A percentile compares a stretch with the other conserved stretches of the same genome.
Conservation (phyloP, 73 alveolate genomes). For the Durusdinium trenchii region DNA sequence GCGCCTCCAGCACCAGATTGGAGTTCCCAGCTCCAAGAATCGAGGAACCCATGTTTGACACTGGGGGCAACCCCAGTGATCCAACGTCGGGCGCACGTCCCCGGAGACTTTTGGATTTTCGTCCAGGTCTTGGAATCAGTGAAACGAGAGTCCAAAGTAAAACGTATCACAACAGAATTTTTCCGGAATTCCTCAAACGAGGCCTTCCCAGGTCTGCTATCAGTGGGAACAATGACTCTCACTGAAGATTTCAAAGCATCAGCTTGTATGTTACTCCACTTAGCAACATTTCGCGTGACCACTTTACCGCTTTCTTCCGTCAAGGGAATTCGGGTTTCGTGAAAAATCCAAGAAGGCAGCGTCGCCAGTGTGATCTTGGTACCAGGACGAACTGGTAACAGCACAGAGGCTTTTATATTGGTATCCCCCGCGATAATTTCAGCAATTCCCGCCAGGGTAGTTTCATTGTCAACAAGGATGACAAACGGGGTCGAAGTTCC, state of each 20-base stretch:
- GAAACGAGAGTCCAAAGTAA: background rate
- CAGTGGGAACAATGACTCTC: background rate
- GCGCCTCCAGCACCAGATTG: background rate
- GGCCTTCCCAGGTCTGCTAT: background rate
- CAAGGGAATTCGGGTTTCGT: background rate
- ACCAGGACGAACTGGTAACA: background rate
- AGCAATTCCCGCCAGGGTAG: background rate
- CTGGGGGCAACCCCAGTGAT: background rate
- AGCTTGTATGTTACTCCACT: background rate
- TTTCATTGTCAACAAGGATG: background rate
- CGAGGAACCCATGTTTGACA: background rate
- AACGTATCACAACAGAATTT: background rate
- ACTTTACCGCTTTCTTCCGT: background rate
- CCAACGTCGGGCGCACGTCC: background rate
- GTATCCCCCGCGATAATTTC: background rate
- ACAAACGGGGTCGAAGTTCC: background rate
- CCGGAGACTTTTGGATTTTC: background rate
- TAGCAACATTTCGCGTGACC: background rate
- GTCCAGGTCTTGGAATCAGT: background rate
- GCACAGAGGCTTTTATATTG: background rate
- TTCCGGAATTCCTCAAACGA: background rate
- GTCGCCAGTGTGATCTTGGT: no score
- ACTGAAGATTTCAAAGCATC: background rate
- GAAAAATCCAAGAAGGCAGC: no score
- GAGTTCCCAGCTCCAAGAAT: conserved; percentile 13